Evolutionary conservation across 73 alveolate species (phyloP).

Genomic region (Loxodes magnus): DNA sequence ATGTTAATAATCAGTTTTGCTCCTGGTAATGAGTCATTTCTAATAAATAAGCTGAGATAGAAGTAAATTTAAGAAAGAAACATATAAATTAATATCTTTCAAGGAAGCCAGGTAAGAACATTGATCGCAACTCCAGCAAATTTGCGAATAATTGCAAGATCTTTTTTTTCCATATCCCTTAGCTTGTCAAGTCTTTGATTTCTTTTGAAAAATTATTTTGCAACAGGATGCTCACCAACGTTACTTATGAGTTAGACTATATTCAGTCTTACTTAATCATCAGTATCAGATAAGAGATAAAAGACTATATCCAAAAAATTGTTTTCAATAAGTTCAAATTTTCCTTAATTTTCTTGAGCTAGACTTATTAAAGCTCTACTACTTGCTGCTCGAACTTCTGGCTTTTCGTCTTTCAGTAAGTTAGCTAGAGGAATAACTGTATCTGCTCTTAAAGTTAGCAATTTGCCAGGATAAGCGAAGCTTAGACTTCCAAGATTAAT

Average conservation of each 20-base stretch:
- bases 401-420: conserved; percentile 31
- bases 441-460: conserved; percentile 40
- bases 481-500: conserved; percentile 30
- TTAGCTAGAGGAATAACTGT: conserved; percentile 34
- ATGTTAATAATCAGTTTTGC: too few species aligned
- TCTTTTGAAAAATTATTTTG: conserved; percentile 51
- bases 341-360: conserved; percentile 46
- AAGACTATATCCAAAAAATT: conserved; percentile 35
- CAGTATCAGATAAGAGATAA: conserved; percentile 34
- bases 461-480: conserved; percentile 41
- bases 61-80: too few species aligned
- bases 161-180: conserved; percentile 28
- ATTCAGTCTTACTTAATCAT: conserved; percentile 35
- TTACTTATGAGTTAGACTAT: conserved; percentile 37
- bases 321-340: conserved; percentile 37
- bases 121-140: conserved; percentile 42
- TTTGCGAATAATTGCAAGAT: conserved; percentile 27
- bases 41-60: too few species aligned
- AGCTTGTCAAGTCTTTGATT: conserved; percentile 41
- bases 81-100: too few species aligned
- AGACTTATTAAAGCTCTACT: conserved; percentile 36
- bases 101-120: conserved; percentile 48
- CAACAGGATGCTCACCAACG: conserved; percentile 54
- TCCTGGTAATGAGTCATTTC: too few species aligned
- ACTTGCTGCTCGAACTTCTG: conserved; percentile 46